Conservation (phyloP, 176 grass and related monocot genomes). For the Luzula sylvatica region DNA sequence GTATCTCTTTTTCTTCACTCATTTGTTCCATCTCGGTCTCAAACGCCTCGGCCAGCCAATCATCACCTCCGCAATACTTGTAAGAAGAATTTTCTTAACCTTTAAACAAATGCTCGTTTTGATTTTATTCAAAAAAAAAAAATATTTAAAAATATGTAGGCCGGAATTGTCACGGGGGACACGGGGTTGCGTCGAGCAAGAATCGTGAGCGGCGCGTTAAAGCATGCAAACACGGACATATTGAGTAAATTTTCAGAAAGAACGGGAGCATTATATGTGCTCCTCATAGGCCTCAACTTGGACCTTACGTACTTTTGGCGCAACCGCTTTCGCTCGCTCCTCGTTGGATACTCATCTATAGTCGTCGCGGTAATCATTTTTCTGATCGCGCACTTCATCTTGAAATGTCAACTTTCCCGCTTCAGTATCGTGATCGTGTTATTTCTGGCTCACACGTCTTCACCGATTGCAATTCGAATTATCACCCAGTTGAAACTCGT, state of each 20-base stretch:
- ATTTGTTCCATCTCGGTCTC: slow-evolving; percentile 35
- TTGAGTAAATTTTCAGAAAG: neutral
- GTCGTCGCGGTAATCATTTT: slow-evolving; percentile 18
- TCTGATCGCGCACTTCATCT: slow-evolving; percentile 1
- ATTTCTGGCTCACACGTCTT: slow-evolving; percentile 40
- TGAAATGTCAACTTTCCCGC: slow-evolving; percentile 22
- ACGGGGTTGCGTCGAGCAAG: slow-evolving; percentile 25
- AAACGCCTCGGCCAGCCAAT: slow-evolving; percentile 48
- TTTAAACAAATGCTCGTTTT: too few species aligned
- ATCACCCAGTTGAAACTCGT: slow-evolving; percentile 60
- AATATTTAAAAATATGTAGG: slow-evolving; percentile 13
- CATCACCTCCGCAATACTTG: slow-evolving; percentile 50
- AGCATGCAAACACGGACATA: slow-evolving; percentile 7
- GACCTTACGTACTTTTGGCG: slow-evolving; percentile 42
- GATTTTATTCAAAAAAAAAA: too few species aligned
- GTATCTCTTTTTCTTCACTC: slow-evolving; percentile 32
- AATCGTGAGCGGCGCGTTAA: slow-evolving; percentile 9
- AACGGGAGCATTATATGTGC: slow-evolving; percentile 45
- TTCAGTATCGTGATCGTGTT: slow-evolving; percentile 29
- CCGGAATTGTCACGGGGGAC: slow-evolving; percentile 37
- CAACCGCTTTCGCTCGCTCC: slow-evolving; percentile 26
- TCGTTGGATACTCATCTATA: slow-evolving; percentile 19
- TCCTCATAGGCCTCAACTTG: slow-evolving; percentile 53
- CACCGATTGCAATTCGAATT: slow-evolving; percentile 49
- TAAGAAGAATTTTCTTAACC: neutral